Conservation (phyloP, 345 rosid genomes). For the Salix dunnii region DNA sequence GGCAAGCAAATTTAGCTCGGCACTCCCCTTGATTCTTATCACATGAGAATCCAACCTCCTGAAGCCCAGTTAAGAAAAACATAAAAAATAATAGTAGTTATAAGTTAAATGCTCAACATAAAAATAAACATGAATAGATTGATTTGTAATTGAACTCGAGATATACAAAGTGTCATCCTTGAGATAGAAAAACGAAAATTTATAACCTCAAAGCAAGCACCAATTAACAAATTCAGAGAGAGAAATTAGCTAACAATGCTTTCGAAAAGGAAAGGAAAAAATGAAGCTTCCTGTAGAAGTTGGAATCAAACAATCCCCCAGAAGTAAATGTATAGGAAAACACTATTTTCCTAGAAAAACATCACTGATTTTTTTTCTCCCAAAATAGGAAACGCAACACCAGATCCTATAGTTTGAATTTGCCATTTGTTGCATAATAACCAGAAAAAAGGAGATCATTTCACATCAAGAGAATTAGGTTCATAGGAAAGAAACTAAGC, state of each 20-base stretch:
- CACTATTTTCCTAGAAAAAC: not conserved
- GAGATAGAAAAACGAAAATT: not conserved
- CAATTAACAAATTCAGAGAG: not conserved
- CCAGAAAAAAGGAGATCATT: not conserved
- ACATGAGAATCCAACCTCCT: conserved; percentile 91
- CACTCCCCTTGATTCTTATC: conserved; percentile 93
- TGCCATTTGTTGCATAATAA: no score
- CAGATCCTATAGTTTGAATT: not conserved
- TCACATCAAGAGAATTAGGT: not conserved
- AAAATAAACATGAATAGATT: not conserved
- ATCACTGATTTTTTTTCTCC: not conserved
- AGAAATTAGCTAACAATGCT: not conserved
- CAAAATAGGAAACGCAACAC: not conserved
- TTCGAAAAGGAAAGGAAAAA: not conserved
- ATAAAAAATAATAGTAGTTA: not conserved
- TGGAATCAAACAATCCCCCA: not conserved
- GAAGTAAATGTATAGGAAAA: not conserved
- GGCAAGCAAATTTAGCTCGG: conserved; percentile 87
- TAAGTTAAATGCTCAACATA: conserved; percentile 1
- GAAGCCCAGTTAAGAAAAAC: conserved; percentile 22
- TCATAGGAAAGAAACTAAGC: no score
- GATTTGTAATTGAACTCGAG: not conserved
- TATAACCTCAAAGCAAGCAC: not conserved
- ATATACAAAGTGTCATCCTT: not conserved
- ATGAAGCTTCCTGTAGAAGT: not conserved